Percentiles rank a stretch among this genome's conserved stretches.
phyloP scores from a whole-genome alignment of 2,329 filamentous ascomycete genomes.

The Fusarium agapanthi region DNA sequence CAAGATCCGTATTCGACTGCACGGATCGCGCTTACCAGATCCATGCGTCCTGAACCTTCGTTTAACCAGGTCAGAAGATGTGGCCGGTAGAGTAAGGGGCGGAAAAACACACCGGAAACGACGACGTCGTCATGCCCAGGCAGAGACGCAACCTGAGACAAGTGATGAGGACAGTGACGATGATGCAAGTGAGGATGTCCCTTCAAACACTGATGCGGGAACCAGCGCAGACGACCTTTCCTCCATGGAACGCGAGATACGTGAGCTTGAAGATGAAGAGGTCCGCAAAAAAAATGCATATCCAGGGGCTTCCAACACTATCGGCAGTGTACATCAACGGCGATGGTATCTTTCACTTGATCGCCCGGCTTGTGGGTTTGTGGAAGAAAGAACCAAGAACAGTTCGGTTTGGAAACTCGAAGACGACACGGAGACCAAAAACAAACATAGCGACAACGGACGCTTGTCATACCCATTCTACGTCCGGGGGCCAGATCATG shows the following conservation, averaged over 20 bases:
- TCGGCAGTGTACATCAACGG: conserved; percentile 73
- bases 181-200: conserved; percentile 27
- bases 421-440: neutral
- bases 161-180: conserved; percentile 33
- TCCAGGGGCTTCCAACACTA: conserved; percentile 69
- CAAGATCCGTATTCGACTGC: conserved; percentile 65
- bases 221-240: conserved; percentile 36
- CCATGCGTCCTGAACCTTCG: conserved; percentile 65
- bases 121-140: conserved; percentile 6
- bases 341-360: conserved; percentile 74
- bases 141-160: conserved; percentile 33
- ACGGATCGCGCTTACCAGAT: conserved; percentile 62
- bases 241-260: conserved; percentile 52
- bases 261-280: conserved; percentile 60
- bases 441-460: neutral
- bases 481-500: conserved; percentile 66
- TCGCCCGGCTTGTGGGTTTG: conserved; percentile 65
- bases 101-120: conserved; percentile 3
- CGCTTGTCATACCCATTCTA: conserved; percentile 65
- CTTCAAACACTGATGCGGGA: conserved; percentile 26
- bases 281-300: conserved; percentile 72
- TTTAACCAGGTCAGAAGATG: conserved; percentile 57
- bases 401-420: conserved; percentile 19
- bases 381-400: conserved; percentile 43
- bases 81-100: conserved; percentile 43